Evolutionary conservation across 2,329 filamentous ascomycete genomes (phyloP).

Genomic region (Truncatella angustata): DNA sequence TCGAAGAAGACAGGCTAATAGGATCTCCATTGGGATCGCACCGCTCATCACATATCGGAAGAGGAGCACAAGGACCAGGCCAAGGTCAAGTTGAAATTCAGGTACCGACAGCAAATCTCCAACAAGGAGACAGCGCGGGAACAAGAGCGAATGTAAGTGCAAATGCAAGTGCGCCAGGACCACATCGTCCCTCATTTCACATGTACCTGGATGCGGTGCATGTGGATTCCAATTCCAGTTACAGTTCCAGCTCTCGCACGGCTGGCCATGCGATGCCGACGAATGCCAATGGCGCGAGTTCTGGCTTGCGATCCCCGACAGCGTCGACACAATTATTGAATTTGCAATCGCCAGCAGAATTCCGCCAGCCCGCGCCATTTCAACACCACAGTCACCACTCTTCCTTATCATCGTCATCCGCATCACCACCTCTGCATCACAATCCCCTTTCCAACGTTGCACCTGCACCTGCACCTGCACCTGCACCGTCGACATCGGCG

Average conservation of each 20-base stretch:
- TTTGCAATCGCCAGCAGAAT: constrained; percentile 22
- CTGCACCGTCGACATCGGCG: constrained; percentile 12
- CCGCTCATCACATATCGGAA: neutral
- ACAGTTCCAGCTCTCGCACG: no score
- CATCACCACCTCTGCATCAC: constrained; percentile 19
- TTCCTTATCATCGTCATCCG: constrained; percentile 21
- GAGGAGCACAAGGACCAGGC: neutral
- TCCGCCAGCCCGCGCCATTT: constrained; percentile 28
- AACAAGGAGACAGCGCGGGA: no score
- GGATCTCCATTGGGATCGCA: neutral
- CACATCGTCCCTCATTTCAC: constrained; percentile 7
- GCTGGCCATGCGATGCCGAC: constrained; percentile 1
- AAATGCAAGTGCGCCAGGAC: constrained; percentile 10
- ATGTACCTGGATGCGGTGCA: constrained; percentile 3
- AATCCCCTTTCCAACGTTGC: constrained; percentile 17
- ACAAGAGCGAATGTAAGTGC: no score
- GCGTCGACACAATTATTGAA: constrained; percentile 22
- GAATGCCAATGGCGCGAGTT: constrained; percentile 12
- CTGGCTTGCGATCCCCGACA: constrained; percentile 27
- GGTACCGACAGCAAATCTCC: no score
- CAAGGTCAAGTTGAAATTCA: no score
- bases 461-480: no score
- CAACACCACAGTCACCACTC: constrained; percentile 22
- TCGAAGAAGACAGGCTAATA: constrained; percentile 9
- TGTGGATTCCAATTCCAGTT: no score